Evolutionary conservation across 495 filamentous ascomycete species (phyloP).

Genomic region (Daldinia decipiens): DNA sequence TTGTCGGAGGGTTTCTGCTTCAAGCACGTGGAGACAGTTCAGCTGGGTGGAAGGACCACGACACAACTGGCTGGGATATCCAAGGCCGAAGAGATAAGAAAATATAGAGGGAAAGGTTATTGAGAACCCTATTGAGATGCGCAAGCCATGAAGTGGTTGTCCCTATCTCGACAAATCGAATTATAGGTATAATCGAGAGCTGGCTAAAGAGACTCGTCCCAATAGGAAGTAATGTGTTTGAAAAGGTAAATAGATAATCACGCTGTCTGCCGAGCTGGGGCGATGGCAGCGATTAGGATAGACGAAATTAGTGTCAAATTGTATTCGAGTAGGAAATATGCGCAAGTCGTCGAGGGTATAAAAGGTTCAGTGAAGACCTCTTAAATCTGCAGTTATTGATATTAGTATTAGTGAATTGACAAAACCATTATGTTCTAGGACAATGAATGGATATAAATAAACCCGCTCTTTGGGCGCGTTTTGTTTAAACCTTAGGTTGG

Average conservation of each 20-base stretch:
- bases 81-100: conserved; percentile 55
- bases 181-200: background rate
- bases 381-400: conserved; percentile 13
- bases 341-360: conserved; percentile 29
- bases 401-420: conserved; percentile 30
- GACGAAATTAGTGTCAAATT: background rate
- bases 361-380: conserved; percentile 40
- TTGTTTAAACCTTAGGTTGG: background rate
- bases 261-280: background rate
- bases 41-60: conserved; percentile 40
- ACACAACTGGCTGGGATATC: conserved; percentile 45
- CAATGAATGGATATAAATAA: conserved; percentile 12
- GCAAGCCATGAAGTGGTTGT: conserved; percentile 57
- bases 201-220: background rate
- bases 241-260: background rate
- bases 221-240: background rate
- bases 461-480: background rate
- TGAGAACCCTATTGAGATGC: conserved; percentile 54
- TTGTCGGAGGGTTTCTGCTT: conserved; percentile 51
- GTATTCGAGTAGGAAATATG: conserved; percentile 27
- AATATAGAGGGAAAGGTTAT: conserved; percentile 36
- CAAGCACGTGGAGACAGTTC: conserved; percentile 54
- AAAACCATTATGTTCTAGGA: conserved; percentile 10
- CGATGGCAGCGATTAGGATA: conserved; percentile 11
- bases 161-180: conserved; percentile 10